Percentiles rank a stretch among this genome's conserved stretches.
phyloP scores from a whole-genome alignment of 2,329 filamentous ascomycete genomes.

The Colletotrichum coccodes region DNA sequence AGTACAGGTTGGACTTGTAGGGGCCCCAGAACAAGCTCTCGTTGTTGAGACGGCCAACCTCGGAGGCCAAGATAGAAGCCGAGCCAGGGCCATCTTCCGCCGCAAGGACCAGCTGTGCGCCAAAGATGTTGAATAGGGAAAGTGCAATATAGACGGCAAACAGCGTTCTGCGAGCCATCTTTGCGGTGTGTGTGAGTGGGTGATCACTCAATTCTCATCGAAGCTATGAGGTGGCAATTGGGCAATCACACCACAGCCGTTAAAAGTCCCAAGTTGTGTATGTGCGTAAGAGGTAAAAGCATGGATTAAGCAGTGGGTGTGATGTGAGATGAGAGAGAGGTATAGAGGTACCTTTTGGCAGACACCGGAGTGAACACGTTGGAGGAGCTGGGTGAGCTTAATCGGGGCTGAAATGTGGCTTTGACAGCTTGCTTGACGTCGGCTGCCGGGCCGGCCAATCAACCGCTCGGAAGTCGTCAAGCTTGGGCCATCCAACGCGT shows the following conservation, averaged over 20 bases:
- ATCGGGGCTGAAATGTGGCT: slow-evolving; percentile 30
- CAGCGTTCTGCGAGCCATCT: slow-evolving; percentile 39
- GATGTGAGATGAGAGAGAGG: slow-evolving; percentile 11
- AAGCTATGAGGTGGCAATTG: slow-evolving; percentile 15
- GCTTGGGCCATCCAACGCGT: slow-evolving; percentile 25
- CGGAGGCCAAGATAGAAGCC: slow-evolving; percentile 54
- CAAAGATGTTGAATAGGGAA: slow-evolving; percentile 35
- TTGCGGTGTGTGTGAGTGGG: slow-evolving; percentile 19
- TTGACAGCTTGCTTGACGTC: slow-evolving; percentile 18
- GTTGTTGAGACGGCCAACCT: slow-evolving; percentile 71
- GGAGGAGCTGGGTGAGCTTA: slow-evolving; percentile 22
- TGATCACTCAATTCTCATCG: slow-evolving; percentile 21
- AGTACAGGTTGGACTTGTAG: slow-evolving; percentile 94
- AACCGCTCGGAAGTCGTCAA: background rate
- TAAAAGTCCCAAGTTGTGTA: background rate
- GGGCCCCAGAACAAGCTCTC: slow-evolving; percentile 95
- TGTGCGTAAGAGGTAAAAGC: background rate
- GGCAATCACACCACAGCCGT: slow-evolving; percentile 20
- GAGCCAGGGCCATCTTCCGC: slow-evolving; percentile 32
- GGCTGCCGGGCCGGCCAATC: slow-evolving; percentile 6
- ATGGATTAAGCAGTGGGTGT: background rate
- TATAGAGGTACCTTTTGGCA: slow-evolving; percentile 22
- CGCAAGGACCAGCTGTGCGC: slow-evolving; percentile 33
- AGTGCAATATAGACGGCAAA: slow-evolving; percentile 40
- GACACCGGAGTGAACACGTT: slow-evolving; percentile 32